Percentiles rank a stretch among this genome's conserved stretches.
Evolutionary conservation across 331 rosid species (phyloP).

Genomic region (Malus hybrid): DNA sequence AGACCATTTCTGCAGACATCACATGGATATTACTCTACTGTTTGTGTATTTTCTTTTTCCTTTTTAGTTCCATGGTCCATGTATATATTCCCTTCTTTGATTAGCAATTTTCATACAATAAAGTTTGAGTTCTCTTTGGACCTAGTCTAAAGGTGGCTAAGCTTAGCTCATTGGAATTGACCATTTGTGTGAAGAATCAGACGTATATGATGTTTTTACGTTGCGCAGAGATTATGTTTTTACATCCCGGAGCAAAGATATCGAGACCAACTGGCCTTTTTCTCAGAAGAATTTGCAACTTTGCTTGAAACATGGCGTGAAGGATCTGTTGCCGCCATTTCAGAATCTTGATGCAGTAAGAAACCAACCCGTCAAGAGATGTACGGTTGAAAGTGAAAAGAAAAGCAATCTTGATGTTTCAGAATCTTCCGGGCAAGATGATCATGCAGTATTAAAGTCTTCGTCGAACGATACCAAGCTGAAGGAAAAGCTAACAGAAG

Average conservation of each 20-base stretch:
- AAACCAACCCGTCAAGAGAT: slow-evolving; percentile 19
- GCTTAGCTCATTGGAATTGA: neutral
- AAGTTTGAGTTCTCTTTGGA: neutral
- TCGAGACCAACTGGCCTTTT: slow-evolving; percentile 51
- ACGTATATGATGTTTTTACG: neutral
- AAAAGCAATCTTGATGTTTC: slow-evolving; percentile 15
- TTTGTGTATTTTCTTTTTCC: neutral
- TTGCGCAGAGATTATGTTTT: slow-evolving; percentile 51
- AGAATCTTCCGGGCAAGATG: slow-evolving; percentile 18
- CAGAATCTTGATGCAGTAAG: slow-evolving; percentile 30
- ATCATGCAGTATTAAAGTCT: slow-evolving; percentile 13
- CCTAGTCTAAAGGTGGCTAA: neutral
- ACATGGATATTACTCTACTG: slow-evolving; percentile 16
- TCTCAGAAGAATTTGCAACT: slow-evolving; percentile 39
- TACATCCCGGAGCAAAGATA: slow-evolving; percentile 36
- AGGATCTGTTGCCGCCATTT: slow-evolving; percentile 49
- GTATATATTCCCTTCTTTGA: neutral
- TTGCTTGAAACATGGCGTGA: slow-evolving; percentile 50
- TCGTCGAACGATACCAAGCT: slow-evolving; percentile 6
- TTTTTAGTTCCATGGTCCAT: neutral
- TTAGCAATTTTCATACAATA: slow-evolving; percentile 15
- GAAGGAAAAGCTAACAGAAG: slow-evolving; percentile 20
- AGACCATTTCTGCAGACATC: slow-evolving; percentile 4
- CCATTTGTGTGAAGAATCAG: neutral
- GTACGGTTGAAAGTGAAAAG: slow-evolving; percentile 23